Evolutionary conservation across 2,329 filamentous ascomycete genomes (phyloP), one percentile per base, ranked within the genome.

Genomic region (Beauveria australis): DNA sequence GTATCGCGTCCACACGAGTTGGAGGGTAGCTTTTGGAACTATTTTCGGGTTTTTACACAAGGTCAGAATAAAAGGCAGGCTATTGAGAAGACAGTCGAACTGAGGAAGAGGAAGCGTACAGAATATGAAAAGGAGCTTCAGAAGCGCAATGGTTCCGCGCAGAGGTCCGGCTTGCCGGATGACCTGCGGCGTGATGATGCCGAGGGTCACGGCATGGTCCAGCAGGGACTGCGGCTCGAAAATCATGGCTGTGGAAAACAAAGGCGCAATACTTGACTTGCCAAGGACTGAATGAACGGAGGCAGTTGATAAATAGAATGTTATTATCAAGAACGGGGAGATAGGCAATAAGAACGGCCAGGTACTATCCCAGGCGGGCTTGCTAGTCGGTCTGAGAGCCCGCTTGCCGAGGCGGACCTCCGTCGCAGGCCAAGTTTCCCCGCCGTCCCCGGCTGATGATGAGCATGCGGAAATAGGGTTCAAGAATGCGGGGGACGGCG

Each of bases 1-100:
- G 43, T 54, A 60, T 5, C 58, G 58, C 49, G 52, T 43, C 49
- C 58, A 53, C 1, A 60, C n/a, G 12, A 54, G 43, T 43, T 60
- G 40, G 12, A 60, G 18, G 19, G 55, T 59, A 14, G 55, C 55
- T 41, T 57, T 57, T 4, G 54, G 54, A 18, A 56, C 53, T 56
- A 10, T 40, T 40, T 40, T 14, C 5, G 1, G 18, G 9, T 33
- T 5, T 33, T 51, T 4, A 9, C 30, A 37, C 18, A 33, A n/a
- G 16, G 51, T 53, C 8, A 41, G 51, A 41, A 12, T 53, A 14
- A 53, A 14, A 24, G 10, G 19, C 5, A 47, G 6, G 22, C 12
- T 22, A 47, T 24, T 8, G 24, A 48, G 24, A 28, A 8, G 24
- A 24, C 16, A 5, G n/a, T 37, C 33, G 33, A 14, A 2, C 1